A percentile compares a stretch with the other conserved stretches of the same genome.
phyloP scores from a whole-genome alignment of 83 land plant species.

The Picea mariana region DNA sequence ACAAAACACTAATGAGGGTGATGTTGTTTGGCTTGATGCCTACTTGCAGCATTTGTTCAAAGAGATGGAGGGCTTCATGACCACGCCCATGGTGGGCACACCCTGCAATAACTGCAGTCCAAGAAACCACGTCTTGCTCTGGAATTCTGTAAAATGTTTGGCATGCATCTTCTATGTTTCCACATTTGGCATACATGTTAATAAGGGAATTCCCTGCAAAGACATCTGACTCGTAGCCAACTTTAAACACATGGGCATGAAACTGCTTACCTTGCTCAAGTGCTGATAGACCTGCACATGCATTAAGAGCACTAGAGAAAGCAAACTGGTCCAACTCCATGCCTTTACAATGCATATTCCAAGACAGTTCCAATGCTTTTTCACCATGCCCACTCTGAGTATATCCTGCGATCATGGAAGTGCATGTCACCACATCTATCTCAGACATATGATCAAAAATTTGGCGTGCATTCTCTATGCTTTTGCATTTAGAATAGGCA shows the following conservation, averaged over 20 bases:
- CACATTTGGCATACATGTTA: slow-evolving; percentile 26
- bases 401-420: slow-evolving; percentile 27
- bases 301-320: slow-evolving; percentile 10
- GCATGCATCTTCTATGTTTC: slow-evolving; percentile 13
- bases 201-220: slow-evolving; percentile 4
- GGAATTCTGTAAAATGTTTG: slow-evolving; percentile 7
- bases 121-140: neutral
- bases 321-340: slow-evolving; percentile 10
- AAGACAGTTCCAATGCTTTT: slow-evolving; percentile 8
- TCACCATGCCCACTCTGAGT: slow-evolving; percentile 21
- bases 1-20: slow-evolving; percentile 46
- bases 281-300: neutral
- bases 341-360: slow-evolving; percentile 16
- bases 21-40: slow-evolving; percentile 47
- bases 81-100: slow-evolving; percentile 62
- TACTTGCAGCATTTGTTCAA: slow-evolving; percentile 27
- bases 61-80: slow-evolving; percentile 38
- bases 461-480: slow-evolving; percentile 22
- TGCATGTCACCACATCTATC: slow-evolving; percentile 18
- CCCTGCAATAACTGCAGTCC: slow-evolving; percentile 18
- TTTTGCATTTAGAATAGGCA: slow-evolving; percentile 26
- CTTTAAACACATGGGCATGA: slow-evolving; percentile 9
- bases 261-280: slow-evolving; percentile 8
- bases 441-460: slow-evolving; percentile 19
- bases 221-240: slow-evolving; percentile 3